These are phyloP conservation scores for Leccinum variicolor DNA, from an alignment of 768 basidiomycete genomes.

Conservation along the genomic window DNA sequence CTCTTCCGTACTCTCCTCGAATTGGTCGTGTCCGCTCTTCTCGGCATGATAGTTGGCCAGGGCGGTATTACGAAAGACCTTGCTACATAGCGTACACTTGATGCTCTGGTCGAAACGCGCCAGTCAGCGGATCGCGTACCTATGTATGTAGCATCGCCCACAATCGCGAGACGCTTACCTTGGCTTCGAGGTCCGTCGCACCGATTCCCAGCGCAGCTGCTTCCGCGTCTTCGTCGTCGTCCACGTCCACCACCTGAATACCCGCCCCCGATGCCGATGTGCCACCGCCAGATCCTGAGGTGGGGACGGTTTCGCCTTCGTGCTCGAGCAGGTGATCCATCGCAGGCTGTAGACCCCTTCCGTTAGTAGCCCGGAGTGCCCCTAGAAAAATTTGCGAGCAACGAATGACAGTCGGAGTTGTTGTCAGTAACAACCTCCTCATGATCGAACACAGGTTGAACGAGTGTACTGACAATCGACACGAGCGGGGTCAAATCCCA, in stretches of 20 bases:
- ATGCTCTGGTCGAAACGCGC: constrained; percentile 52
- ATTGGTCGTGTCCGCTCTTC: constrained; percentile 92
- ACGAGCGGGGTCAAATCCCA: constrained; percentile 85
- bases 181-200: constrained; percentile 54
- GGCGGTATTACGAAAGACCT: constrained; percentile 82
- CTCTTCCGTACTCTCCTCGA: constrained; percentile 95
- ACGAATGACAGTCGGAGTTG: background rate
- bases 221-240: constrained; percentile 67
- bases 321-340: constrained; percentile 89
- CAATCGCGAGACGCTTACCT: constrained; percentile 36
- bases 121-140: background rate
- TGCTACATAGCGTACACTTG: constrained; percentile 80
- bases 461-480: constrained; percentile 69
- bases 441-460: background rate
- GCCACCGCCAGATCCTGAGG: background rate
- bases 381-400: constrained; percentile 40
- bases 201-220: constrained; percentile 51
- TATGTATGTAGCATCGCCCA: constrained; percentile 1
- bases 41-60: constrained; percentile 92
- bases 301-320: constrained; percentile 58
- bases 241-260: constrained; percentile 44
- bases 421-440: background rate
- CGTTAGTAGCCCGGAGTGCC: constrained; percentile 83
- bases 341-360: constrained; percentile 83
- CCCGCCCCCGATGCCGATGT: background rate